Percentiles rank a stretch among this genome's conserved stretches.
phyloP scores from a whole-genome alignment of 2,329 filamentous ascomycete species.

The Pseudonectria foliicola region DNA sequence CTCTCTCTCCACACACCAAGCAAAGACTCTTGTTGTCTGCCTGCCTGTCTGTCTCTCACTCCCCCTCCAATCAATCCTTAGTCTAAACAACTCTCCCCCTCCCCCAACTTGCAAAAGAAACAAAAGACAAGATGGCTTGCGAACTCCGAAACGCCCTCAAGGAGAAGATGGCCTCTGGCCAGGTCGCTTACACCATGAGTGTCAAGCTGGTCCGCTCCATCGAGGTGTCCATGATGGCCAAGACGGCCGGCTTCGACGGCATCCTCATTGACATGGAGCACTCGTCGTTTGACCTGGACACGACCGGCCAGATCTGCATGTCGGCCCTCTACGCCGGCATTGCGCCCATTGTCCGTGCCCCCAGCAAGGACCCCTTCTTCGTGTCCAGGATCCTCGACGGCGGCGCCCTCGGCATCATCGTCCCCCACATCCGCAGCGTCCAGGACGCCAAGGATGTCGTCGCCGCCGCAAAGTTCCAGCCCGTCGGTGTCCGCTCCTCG shows the following conservation, averaged over 20 bases:
- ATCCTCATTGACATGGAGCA: conserved; percentile 34
- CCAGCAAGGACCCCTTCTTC: conserved; percentile 20
- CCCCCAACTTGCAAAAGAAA: too few relatives aligned
- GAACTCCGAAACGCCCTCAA: conserved; percentile 17
- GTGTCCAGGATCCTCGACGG: conserved; percentile 20
- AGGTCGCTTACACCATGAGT: conserved; percentile 22
- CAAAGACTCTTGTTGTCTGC: too few relatives aligned
- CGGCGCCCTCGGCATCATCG: conserved; percentile 19
- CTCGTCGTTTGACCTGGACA: conserved; percentile 25
- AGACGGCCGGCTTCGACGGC: conserved; percentile 26
- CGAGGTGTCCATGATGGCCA: conserved; percentile 28
- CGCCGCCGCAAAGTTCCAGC: conserved; percentile 19
- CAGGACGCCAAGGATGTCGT: conserved; percentile 21
- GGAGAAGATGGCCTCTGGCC: conserved; percentile 19
- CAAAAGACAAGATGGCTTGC: conserved; percentile 19
- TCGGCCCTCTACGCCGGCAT: conserved; percentile 23
- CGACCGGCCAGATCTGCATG: conserved; percentile 25
- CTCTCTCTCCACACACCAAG: too few relatives aligned
- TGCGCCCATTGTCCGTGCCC: conserved; percentile 18
- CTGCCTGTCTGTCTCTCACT: neutral
- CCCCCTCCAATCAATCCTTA: too few relatives aligned
- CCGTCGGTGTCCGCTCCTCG: conserved; percentile 16
- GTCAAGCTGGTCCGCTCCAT: conserved; percentile 25
- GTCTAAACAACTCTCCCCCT: too few relatives aligned
- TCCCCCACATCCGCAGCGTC: conserved; percentile 18